Evolutionary conservation across 768 basidiomycete species (phyloP), one percentile per base, ranked within the genome.

Genomic region (Mycena polygramma): DNA sequence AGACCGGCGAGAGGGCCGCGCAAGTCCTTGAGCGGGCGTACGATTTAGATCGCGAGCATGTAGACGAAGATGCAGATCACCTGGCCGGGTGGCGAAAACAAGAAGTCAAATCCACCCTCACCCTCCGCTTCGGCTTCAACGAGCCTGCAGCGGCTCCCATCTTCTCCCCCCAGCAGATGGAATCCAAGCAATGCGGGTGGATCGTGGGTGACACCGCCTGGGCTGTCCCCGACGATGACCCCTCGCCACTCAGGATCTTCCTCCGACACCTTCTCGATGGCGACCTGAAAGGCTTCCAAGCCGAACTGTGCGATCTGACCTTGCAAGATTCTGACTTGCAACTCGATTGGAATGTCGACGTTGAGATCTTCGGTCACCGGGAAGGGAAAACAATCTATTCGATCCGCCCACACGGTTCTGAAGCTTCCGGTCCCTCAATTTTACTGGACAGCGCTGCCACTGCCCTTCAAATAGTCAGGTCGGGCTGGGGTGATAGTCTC

Each of bases 391-490:
- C 39, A 9, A 53, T 70, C 49, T 70, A 70, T 43, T 52, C 30
- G 46, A 49, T 70, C 62, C 20, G 60, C 49, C 61, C 68, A 10
- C 22, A 24, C 26, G 53, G 59, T 39, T 53, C 58, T 37, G 54
- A 69, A 39, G 60, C 43, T 41, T 62, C 60, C 45, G 19, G 54
- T 41, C 68, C 68, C n/a, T 48, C 53, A 22, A 60, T 71, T 39
- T n/a, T 66, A 36, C 46, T 67, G 60, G 55, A 63, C 30, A 52
- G 41, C 49, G 61, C 64, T 26, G 70, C 70, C 39, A 51, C 69
- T n/a, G 69, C 60, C 13, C 69, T 71, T n/a, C 64, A 66, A 53
- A 52, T 57, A 11, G n/a, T 71, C 8, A 51, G 69, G 41, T 55
- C 64, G 54, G 68, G 54, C 45, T 69, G 53, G 51, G 36, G 46